A percentile compares a stretch with the other conserved stretches of the same genome.
These are phyloP conservation scores for Capsicum baccatum DNA, from an alignment of 257 asterid species.

Conservation along the genomic window DNA sequence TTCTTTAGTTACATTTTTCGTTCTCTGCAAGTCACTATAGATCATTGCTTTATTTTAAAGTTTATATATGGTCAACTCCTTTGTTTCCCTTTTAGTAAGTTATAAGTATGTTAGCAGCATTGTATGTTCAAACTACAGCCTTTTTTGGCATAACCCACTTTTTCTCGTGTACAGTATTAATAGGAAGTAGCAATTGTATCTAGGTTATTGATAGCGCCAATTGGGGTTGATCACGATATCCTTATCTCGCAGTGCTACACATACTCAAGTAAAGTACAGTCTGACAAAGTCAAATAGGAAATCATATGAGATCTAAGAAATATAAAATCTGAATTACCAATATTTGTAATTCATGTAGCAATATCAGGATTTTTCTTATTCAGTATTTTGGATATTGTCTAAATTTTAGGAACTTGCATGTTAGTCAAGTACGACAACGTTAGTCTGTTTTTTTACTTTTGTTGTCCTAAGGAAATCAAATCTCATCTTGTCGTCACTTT, in stretches of 20 bases:
- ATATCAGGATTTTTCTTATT: not conserved
- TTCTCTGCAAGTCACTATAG: not conserved
- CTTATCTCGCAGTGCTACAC: not conserved
- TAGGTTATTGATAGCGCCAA: not conserved
- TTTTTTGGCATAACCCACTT: not conserved
- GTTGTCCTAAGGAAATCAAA: not conserved
- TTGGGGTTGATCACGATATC: not conserved
- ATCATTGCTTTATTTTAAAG: not conserved
- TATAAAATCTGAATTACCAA: not conserved
- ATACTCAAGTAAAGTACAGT: not conserved
- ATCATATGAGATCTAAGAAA: slow-evolving; percentile 3
- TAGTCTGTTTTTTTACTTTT: not conserved
- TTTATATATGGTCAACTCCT: not conserved
- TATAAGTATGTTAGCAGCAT: not conserved
- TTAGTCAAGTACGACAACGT: not conserved
- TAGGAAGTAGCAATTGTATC: not conserved
- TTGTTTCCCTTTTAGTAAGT: not conserved
- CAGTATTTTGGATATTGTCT: not conserved
- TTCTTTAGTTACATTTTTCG: no score
- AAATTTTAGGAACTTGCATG: not conserved
- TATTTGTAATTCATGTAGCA: not conserved
- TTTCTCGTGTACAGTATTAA: not conserved
- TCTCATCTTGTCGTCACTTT: not conserved
- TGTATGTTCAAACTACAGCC: not conserved
- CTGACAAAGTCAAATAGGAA: not conserved